These are phyloP conservation scores for Sporothrix luriei DNA, from an alignment of 2,329 filamentous ascomycete genomes.

Conservation along the genomic window DNA sequence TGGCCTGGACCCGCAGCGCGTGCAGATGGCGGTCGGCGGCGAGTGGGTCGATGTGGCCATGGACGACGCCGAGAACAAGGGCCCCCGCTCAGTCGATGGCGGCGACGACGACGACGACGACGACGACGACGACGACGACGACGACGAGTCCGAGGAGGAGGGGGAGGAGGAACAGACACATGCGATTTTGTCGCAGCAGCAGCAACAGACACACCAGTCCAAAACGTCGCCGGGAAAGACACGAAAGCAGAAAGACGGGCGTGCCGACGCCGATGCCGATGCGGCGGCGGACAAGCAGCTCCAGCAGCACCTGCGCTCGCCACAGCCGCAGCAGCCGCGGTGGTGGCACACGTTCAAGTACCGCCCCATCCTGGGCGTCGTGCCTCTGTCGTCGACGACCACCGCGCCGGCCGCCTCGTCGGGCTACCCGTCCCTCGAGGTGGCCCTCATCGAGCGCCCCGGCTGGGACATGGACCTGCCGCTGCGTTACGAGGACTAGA, in stretches of 20 bases:
- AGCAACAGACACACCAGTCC: background rate
- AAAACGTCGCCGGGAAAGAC: constrained; percentile 20
- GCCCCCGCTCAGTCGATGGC: constrained; percentile 41
- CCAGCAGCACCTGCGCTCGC: constrained; percentile 15
- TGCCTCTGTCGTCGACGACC: constrained; percentile 45
- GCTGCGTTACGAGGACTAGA: constrained; percentile 57
- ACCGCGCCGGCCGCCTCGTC: background rate
- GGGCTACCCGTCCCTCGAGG: constrained; percentile 60
- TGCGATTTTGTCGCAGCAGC: background rate
- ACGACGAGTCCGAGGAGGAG: constrained; percentile 38
- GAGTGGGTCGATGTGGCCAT: constrained; percentile 45
- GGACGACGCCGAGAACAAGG: constrained; percentile 45
- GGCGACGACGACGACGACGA: constrained; percentile 36
- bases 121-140: constrained; percentile 11
- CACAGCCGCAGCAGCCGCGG: constrained; percentile 40
- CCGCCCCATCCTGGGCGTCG: constrained; percentile 80
- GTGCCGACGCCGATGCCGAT: constrained; percentile 30
- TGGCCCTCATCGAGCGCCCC: constrained; percentile 85
- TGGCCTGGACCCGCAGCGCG: constrained; percentile 49
- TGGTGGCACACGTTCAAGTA: constrained; percentile 92
- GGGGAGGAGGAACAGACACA: constrained; percentile 16
- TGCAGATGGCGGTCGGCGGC: constrained; percentile 47
- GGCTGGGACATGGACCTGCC: constrained; percentile 79
- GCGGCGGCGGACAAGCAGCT: constrained; percentile 19
- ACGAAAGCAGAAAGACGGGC: constrained; percentile 13